Percentiles rank a stretch among this genome's conserved stretches.
Conservation (phyloP, 805 yeast species). For the Lipomyces japonicus region DNA sequence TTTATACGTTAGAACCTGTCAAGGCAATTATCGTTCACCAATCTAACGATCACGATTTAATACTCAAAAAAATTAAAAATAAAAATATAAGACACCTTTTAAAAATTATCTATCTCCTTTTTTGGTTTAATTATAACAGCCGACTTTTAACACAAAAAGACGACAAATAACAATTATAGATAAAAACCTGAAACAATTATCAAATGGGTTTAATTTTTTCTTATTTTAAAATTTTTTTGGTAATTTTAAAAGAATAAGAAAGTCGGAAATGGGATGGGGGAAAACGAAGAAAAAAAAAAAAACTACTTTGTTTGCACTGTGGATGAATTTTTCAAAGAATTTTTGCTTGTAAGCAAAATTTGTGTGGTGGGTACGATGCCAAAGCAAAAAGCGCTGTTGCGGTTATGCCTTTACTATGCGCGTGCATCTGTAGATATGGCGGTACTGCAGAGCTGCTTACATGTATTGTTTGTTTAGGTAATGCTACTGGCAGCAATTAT, state of each 20-base stretch:
- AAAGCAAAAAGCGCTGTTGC: no score
- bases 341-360: slow-evolving; percentile 4
- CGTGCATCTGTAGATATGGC: no score
- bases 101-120: neutral
- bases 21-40: no score
- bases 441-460: no score
- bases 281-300: neutral
- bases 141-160: neutral
- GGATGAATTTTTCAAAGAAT: neutral
- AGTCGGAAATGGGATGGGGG: neutral
- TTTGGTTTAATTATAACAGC: neutral
- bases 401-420: no score
- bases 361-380: slow-evolving; percentile 9
- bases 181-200: neutral
- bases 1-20: no score
- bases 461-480: no score
- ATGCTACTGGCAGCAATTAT: no score
- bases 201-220: slow-evolving; percentile 3
- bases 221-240: slow-evolving; percentile 23
- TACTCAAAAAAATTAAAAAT: no score
- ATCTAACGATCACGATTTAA: no score
- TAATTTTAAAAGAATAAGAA: slow-evolving; percentile 12
- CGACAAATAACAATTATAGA: neutral
- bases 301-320: slow-evolving; percentile 2
- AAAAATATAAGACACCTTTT: neutral